Conservation (phyloP, 2,329 filamentous ascomycete genomes). For the Colletotrichum costaricense region DNA sequence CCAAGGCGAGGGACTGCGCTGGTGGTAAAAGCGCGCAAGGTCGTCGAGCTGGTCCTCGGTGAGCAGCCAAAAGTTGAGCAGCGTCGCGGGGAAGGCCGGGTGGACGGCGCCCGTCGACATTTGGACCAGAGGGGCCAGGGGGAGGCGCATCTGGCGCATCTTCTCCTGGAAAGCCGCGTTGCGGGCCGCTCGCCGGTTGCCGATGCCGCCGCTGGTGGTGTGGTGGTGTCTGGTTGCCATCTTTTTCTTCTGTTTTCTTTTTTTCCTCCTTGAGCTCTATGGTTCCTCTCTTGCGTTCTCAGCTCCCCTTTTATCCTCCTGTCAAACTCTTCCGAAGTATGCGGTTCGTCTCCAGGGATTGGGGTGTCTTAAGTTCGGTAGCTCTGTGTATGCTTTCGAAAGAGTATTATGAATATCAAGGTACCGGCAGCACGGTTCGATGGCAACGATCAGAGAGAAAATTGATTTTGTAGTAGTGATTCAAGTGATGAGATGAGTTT, state of each 20-base stretch:
- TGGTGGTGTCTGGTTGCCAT: conserved; percentile 35
- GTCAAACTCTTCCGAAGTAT: not conserved
- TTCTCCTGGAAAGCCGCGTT: conserved; percentile 69
- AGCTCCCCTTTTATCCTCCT: not conserved
- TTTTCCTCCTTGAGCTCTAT: not conserved
- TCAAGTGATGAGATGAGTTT: not conserved
- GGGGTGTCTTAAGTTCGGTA: not conserved
- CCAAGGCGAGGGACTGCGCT: conserved; percentile 68
- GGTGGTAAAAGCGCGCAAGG: conserved; percentile 80
- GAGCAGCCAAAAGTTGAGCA: conserved; percentile 80
- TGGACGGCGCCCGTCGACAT: conserved; percentile 71
- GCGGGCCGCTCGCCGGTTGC: conserved; percentile 50
- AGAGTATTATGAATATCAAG: not conserved
- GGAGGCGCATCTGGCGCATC: conserved; percentile 73
- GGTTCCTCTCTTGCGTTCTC: not conserved
- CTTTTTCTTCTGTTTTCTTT: not conserved
- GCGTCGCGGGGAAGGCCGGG: conserved; percentile 71
- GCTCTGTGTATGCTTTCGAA: not conserved
- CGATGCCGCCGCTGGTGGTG: conserved; percentile 40
- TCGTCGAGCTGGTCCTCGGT: conserved; percentile 77
- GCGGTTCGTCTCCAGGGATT: not conserved
- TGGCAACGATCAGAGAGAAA: not conserved
- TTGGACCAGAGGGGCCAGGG: conserved; percentile 75
- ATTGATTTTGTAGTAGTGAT: not conserved
- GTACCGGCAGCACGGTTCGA: not conserved